These are phyloP conservation scores for Penicillium sp. DNA, from an alignment of 2,329 filamentous ascomycete species.

Conservation along the genomic window DNA sequence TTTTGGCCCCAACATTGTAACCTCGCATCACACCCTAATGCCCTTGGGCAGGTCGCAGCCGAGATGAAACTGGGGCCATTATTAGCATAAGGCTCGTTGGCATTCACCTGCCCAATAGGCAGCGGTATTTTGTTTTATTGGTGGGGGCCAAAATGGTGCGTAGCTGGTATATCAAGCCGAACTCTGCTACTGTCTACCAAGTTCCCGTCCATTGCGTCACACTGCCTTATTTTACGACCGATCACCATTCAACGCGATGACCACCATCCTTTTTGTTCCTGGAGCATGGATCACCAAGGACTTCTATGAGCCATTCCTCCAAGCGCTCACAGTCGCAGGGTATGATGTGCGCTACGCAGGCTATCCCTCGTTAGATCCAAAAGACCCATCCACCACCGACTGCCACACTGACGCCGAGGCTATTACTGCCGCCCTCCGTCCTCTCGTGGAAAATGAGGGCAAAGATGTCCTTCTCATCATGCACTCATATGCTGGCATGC, in stretches of 20 bases:
- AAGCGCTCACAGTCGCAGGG: constrained; percentile 33
- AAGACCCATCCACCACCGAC: constrained; percentile 30
- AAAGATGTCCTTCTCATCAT: constrained; percentile 32
- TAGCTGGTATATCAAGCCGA: no score
- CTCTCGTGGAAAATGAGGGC: constrained; percentile 26
- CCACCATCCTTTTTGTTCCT: constrained; percentile 40
- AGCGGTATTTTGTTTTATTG: no score
- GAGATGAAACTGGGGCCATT: no score
- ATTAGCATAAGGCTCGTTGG: no score
- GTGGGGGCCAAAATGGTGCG: no score
- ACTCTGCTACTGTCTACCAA: no score
- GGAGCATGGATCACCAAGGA: constrained; percentile 44
- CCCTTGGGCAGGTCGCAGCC: no score
- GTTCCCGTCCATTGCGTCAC: no score
- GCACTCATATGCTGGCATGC: constrained; percentile 39
- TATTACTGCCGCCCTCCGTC: constrained; percentile 23
- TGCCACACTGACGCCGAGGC: constrained; percentile 37
- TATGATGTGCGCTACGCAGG: constrained; percentile 34
- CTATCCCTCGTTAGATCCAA: constrained; percentile 30
- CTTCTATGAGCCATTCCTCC: constrained; percentile 36
- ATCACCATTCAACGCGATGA: neutral
- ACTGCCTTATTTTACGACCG: no score
- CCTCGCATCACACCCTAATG: no score
- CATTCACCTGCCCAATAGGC: no score
- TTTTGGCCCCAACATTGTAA: no score